Evolutionary conservation across 2,329 filamentous ascomycete species (phyloP).

Genomic region (Colletotrichum sp.): DNA sequence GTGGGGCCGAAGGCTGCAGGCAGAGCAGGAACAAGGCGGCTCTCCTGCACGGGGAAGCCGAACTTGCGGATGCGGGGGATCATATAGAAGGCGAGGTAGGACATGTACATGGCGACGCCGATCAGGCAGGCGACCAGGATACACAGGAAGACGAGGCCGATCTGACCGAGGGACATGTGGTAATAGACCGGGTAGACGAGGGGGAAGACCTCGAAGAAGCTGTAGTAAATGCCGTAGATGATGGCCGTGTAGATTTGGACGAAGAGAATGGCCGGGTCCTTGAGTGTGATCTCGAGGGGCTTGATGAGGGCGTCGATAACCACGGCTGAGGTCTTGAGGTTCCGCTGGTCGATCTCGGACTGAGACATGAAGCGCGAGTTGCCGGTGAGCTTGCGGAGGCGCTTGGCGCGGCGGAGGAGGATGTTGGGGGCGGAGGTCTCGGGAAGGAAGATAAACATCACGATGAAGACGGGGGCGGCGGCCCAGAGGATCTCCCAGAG

Average conservation of each 20-base stretch:
- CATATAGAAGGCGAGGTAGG: constrained; percentile 58
- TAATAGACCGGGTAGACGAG: constrained; percentile 66
- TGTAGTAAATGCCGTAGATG: constrained; percentile 67
- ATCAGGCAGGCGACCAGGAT: constrained; percentile 63
- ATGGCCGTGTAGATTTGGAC: constrained; percentile 66
- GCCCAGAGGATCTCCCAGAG: constrained; percentile 70
- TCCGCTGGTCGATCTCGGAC: constrained; percentile 67
- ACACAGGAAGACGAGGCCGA: constrained; percentile 66
- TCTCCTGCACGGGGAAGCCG: constrained; percentile 58
- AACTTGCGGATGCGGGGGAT: constrained; percentile 53
- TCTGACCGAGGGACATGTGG: constrained; percentile 61
- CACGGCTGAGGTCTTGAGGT: constrained; percentile 52
- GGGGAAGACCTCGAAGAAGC: constrained; percentile 71
- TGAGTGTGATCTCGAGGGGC: constrained; percentile 64
- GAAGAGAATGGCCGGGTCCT: constrained; percentile 68
- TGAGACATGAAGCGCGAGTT: constrained; percentile 62
- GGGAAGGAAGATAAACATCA: constrained; percentile 67
- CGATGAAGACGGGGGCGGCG: constrained; percentile 61
- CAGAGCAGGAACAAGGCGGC: constrained; percentile 61
- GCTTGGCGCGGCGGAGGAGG: constrained; percentile 63
- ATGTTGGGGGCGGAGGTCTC: constrained; percentile 68
- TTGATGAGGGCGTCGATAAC: constrained; percentile 64
- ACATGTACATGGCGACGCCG: constrained; percentile 52
- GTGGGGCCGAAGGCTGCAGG: constrained; percentile 57
- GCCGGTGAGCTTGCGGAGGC: constrained; percentile 68